Conservation (phyloP, 2,329 filamentous ascomycete species). For the Nemania sp. region DNA sequence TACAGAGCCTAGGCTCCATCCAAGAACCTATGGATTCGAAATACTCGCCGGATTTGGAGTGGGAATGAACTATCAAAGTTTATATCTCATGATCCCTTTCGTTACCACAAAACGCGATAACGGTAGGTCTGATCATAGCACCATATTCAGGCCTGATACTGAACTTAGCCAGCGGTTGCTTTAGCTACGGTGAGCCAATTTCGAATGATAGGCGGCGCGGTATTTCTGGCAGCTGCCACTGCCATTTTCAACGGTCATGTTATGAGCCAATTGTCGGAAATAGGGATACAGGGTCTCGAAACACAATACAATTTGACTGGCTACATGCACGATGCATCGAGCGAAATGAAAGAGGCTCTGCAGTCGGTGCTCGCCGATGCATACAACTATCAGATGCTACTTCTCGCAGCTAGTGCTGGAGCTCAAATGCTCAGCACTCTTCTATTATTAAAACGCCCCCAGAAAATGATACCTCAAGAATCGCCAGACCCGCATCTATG, state of each 20-base stretch:
- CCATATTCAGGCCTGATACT: background rate
- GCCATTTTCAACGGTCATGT: slow-evolving; percentile 12
- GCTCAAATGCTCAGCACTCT: slow-evolving; percentile 2
- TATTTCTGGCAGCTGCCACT: background rate
- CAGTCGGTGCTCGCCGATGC: background rate
- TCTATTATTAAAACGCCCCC: slow-evolving; percentile 8
- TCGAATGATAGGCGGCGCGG: slow-evolving; percentile 13
- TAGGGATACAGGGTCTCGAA: background rate
- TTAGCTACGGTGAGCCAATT: slow-evolving; percentile 25
- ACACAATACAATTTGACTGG: too few species aligned
- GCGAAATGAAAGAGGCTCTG: background rate
- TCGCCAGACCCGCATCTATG: too few species aligned
- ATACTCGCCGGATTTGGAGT: slow-evolving; percentile 25
- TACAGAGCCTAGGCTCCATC: slow-evolving; percentile 1
- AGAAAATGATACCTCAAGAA: too few species aligned
- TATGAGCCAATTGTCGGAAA: background rate
- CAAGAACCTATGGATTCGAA: slow-evolving; percentile 21
- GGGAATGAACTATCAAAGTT: slow-evolving; percentile 20
- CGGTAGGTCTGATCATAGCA: slow-evolving; percentile 14
- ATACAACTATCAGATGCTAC: slow-evolving; percentile 10
- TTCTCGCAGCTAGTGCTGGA: slow-evolving; percentile 1
- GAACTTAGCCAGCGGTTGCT: slow-evolving; percentile 18
- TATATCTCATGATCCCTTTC: slow-evolving; percentile 22
- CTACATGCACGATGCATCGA: too few species aligned
- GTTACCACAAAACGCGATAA: slow-evolving; percentile 15